Evolutionary conservation across 345 rosid species (phyloP), one percentile per base, ranked within the genome.

Genomic region (Sisymbrium altissimum): DNA sequence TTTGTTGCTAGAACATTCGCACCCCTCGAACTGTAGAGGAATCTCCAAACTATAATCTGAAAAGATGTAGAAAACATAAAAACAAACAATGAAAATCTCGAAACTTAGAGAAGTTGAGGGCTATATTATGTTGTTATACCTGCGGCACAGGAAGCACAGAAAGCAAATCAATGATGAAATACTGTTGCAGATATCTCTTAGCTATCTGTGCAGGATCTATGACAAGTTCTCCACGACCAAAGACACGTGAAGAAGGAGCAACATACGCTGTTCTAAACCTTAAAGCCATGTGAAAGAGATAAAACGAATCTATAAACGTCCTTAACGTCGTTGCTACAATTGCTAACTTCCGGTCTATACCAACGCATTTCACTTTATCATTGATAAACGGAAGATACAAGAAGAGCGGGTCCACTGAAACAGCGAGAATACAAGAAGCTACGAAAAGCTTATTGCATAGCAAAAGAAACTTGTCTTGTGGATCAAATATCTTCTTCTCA

Each of bases 161-260:
- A 62, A 95, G 93, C 64, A 95, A 84, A 81, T 95, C 99, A 35
- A 92, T 59, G 71, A 92, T 74, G 85, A 95, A 95, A 73, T 90
- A 83, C 70, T 84, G 77, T 32, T 59, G 85, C 68, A 92, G 73
- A 82, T 95, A 95, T 56, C 97, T 83, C 72, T 91, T 95, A 25
- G 99, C 99, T 66, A 95, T 92, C 83, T 84, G 85, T 62, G 82
- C 83, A 69, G 98, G 86, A 67, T 92, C 96, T 56, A 90, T 92
- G 50, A 95, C 99, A 68, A 92, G 97, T 72, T 92, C 99, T 41
- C 99, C 99, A 18, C 98, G 81, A 61, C 99, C 99, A 60, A 95
- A 95, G 62, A 92, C 97, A 64, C 97, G 89, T 50, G 99, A 95
- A 5, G 99, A 95, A 2, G 98, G 99, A 23, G 98, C 98, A 76